Base-by-base conservation (phyloP, 1,139 yeast species). In the Blastobotrys petasosporus region DNA sequence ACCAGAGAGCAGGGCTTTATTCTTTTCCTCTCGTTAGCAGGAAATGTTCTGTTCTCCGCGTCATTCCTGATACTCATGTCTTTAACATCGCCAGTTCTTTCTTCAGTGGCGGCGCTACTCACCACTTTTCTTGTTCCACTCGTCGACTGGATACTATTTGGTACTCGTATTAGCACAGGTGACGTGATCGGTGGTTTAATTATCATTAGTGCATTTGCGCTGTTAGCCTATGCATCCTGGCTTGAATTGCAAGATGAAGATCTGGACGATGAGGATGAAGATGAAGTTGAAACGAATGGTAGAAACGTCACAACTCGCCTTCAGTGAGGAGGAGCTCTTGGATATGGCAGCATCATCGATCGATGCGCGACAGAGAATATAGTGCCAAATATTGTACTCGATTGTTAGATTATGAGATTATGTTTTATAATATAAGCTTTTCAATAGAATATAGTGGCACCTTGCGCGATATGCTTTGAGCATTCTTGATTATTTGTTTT, bases 51-150 rank as follows among this genome's bases (percentile, higher is more conserved):
- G 1, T 87, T 85, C 61, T 81, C 87, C 39, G 84, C 85, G 2
- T 72, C 84, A 37, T 85, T 87, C 57, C 71, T 87, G 51, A 76
- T 88, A 2, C 69, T 87, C 53, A 85, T 86, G 84, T 82, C 95
- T 1, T 73, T 87, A 49, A 87, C 95, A 0, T 80, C 85, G 12
- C 95, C 96, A 0, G 95, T 87, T 1, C 71, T 87, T 44, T 83
- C 94, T 1, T 80, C 92, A 0, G 95, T 87, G 9, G 82, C 92
- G 35, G 80, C 95, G 0, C 66, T 87, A 49, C 70, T 85, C 45
- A 85, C 95, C 0, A 87, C 88, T 16, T 76, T 86, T 54, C 66
- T 86, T 49, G 94, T 87, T 39, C 95, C 95, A 0, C 46, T 85
- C 2, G 82, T 80, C 15, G 95, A 87, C 60, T 85, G 85, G 83